Percentiles rank a stretch among this genome's conserved stretches.
Evolutionary conservation across 164 flowering plant species (phyloP).

Genomic region (Aristolochia fimbriata): DNA sequence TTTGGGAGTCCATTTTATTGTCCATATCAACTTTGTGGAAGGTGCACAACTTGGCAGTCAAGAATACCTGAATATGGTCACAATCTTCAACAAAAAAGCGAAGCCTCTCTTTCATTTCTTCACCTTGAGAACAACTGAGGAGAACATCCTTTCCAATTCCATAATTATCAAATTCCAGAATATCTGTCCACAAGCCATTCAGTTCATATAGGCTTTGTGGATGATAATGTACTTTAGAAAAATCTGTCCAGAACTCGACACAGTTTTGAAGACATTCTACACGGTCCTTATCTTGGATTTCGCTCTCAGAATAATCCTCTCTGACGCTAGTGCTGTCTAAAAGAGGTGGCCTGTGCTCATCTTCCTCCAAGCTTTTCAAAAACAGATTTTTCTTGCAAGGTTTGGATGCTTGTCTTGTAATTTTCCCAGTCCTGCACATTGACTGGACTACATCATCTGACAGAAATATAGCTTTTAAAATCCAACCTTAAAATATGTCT

Average conservation of each 20-base stretch:
- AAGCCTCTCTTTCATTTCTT: slow-evolving; percentile 75
- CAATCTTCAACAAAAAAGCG: slow-evolving; percentile 93
- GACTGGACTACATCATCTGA: no score
- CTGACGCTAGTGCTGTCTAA: slow-evolving; percentile 5
- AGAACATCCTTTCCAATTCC: slow-evolving; percentile 71
- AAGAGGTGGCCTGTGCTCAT: slow-evolving; percentile 26
- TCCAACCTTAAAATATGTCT: slow-evolving; percentile 13
- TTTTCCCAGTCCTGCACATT: slow-evolving; percentile 60
- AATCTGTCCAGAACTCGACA: slow-evolving; percentile 87
- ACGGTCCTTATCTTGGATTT: slow-evolving; percentile 49
- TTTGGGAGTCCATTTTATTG: no score
- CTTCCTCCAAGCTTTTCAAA: slow-evolving; percentile 67
- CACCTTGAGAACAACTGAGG: slow-evolving; percentile 42
- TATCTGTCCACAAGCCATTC: slow-evolving; percentile 53
- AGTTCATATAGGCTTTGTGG: slow-evolving; percentile 76
- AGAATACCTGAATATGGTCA: slow-evolving; percentile 92
- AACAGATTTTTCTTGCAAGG: slow-evolving; percentile 67
- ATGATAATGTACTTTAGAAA: slow-evolving; percentile 90
- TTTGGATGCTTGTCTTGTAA: slow-evolving; percentile 50
- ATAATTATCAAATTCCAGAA: slow-evolving; percentile 53
- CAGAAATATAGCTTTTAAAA: not conserved
- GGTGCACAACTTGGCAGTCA: not conserved
- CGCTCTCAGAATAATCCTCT: slow-evolving; percentile 14
- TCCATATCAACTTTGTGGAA: not conserved
- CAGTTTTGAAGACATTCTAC: slow-evolving; percentile 53